Evolutionary conservation across 75 land plant species (phyloP), one percentile per base, ranked within the genome.

Genomic region (Pinus tabuliformis): DNA sequence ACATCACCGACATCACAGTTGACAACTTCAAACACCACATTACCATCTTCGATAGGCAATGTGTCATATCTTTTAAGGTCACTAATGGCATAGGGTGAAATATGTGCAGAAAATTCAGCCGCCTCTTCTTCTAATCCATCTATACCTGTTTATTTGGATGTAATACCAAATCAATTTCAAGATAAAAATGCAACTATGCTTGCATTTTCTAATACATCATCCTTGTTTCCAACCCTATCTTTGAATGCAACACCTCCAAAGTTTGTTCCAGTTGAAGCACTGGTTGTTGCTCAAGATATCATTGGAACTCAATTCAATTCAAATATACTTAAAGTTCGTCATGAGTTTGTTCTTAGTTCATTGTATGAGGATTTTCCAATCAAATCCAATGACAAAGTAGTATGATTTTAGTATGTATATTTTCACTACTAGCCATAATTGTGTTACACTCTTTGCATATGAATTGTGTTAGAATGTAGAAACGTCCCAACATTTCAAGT

Each of bases 41-140:
- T 64, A 9, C 80, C 81, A 59, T 73, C 81, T 12, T 79, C 85
- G 9, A 76, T 82, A 15, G 64, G 36, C 72, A 85, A 75, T 56
- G 73, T 87, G 61, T 82, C 90, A 42, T 86, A 89, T 36, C 76
- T 95, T 45, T 61, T 93, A 84, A 1, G 79, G 79, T 95, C 98
- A 52, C 88, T 95, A 4, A 62, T 93, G 84, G 84, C 91, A 61
- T 84, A 89, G 59, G 98, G 98, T 61, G 58, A 93, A 33, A 89
- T 93, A 39, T 85, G 92, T 59, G 78, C 87, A 73, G 30, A 72
- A 42, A 45, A 77, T 63, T 66, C 82, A 60, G 33, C 71, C 1
- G 8, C 62, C 16, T 59, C 78, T 71, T 14, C 57, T 72, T 12
- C 56, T 21, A n/a, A 49, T 11, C 13, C 57, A 49, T 21, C 30